Conservation (phyloP, 495 filamentous ascomycete species). For the Penicillium parvum region DNA sequence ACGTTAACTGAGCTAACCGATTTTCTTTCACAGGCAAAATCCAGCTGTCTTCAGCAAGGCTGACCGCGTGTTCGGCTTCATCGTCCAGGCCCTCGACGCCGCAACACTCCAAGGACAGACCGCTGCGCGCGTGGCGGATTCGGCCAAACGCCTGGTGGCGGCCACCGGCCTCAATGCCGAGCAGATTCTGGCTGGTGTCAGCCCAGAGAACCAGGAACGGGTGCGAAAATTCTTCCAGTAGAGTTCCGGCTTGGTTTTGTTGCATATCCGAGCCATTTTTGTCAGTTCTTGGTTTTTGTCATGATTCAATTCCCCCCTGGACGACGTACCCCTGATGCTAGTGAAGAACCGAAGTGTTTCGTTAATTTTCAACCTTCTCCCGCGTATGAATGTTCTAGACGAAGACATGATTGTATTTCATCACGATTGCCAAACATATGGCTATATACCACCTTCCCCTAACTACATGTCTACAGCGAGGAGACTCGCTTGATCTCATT, state of each 20-base stretch:
- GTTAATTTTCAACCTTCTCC: slow-evolving; percentile 10
- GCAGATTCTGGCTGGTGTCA: slow-evolving; percentile 63
- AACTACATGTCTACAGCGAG: slow-evolving; percentile 7
- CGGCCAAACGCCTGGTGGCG: slow-evolving; percentile 68
- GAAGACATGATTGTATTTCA: background rate
- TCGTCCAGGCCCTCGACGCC: slow-evolving; percentile 82
- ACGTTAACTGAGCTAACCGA: slow-evolving; percentile 12
- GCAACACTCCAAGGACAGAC: slow-evolving; percentile 85
- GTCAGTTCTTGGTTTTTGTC: slow-evolving; percentile 11
- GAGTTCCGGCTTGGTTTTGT: slow-evolving; percentile 21
- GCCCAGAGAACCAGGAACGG: slow-evolving; percentile 69
- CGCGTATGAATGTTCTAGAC: slow-evolving; percentile 1
- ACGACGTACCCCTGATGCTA: slow-evolving; percentile 27
- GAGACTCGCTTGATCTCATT: slow-evolving; percentile 24
- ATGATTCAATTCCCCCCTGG: slow-evolving; percentile 22
- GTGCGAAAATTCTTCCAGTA: slow-evolving; percentile 69
- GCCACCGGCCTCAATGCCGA: slow-evolving; percentile 65
- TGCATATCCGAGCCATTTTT: slow-evolving; percentile 20
- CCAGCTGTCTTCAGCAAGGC: slow-evolving; percentile 72
- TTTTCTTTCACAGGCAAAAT: slow-evolving; percentile 62
- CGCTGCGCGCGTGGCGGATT: slow-evolving; percentile 62
- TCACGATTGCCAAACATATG: too few relatives aligned
- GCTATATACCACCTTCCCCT: too few relatives aligned
- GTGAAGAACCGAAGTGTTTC: slow-evolving; percentile 21
- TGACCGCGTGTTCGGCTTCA: slow-evolving; percentile 72